Evolutionary conservation across 1,139 yeast genomes (phyloP).

Genomic region (Sugiyamaella paludigena): DNA sequence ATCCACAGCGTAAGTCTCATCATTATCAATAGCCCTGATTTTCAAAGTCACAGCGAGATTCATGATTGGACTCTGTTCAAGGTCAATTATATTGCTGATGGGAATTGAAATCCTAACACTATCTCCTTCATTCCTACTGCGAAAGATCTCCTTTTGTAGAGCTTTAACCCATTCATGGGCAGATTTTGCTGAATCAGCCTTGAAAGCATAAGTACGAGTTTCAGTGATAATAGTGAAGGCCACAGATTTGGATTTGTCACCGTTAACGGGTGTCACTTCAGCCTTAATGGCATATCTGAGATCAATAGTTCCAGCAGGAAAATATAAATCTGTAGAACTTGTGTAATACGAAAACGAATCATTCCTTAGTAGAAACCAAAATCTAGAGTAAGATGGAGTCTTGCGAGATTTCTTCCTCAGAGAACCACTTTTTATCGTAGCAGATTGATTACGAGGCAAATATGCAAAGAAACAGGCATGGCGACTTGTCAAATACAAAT

Average conservation of each 20-base stretch:
- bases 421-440: constrained; percentile 47
- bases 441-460: constrained; percentile 53
- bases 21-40: constrained; percentile 50
- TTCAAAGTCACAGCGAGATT: constrained; percentile 51
- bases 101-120: constrained; percentile 81
- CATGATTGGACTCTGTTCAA: constrained; percentile 52
- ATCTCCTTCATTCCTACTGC: constrained; percentile 65
- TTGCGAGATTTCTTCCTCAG: constrained; percentile 36
- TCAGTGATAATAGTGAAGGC: constrained; percentile 46
- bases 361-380: constrained; percentile 77
- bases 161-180: constrained; percentile 81
- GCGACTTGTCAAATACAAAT: constrained; percentile 64
- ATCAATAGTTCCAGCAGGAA: constrained; percentile 76
- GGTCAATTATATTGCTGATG: constrained; percentile 59
- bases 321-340: constrained; percentile 74
- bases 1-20: constrained; percentile 55
- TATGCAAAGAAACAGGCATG: constrained; percentile 76
- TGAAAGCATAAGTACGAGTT: constrained; percentile 59
- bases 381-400: constrained; percentile 41
- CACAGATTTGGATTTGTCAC: constrained; percentile 29
- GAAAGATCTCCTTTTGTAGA: constrained; percentile 72
- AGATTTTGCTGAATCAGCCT: constrained; percentile 66
- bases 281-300: constrained; percentile 61
- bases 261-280: constrained; percentile 42
- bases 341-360: constrained; percentile 68